These are phyloP conservation scores for Tilletia indica DNA, from an alignment of 1,284 basidiomycete genomes.

Conservation along the genomic window DNA sequence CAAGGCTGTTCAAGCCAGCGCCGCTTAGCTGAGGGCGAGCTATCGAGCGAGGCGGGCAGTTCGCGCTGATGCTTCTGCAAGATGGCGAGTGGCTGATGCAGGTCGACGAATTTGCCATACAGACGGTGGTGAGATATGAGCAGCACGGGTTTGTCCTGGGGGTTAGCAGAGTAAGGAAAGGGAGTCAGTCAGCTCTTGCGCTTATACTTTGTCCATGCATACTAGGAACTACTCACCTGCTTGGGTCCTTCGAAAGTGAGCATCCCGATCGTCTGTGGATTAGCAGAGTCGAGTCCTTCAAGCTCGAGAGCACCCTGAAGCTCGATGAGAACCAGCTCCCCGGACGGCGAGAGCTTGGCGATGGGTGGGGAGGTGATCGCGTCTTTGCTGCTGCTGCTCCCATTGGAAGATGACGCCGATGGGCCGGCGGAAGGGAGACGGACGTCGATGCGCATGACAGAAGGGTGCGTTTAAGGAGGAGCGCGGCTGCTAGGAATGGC, in stretches of 20 bases:
- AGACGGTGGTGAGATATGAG: slow-evolving; percentile 81
- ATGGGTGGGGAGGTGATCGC: slow-evolving; percentile 1
- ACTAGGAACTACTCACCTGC: slow-evolving; percentile 17
- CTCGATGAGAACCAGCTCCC: slow-evolving; percentile 51
- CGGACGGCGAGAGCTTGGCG: slow-evolving; percentile 32
- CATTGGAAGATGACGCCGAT: neutral
- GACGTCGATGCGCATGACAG: slow-evolving; percentile 28
- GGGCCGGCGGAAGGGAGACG: slow-evolving; percentile 16
- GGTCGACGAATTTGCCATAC: slow-evolving; percentile 75
- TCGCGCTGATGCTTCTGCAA: slow-evolving; percentile 33
- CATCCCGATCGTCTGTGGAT: slow-evolving; percentile 40
- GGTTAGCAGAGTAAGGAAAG: neutral
- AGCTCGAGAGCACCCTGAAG: slow-evolving; percentile 52
- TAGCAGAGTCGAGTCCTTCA: slow-evolving; percentile 30
- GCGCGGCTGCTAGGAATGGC: no score
- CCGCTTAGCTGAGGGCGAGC: slow-evolving; percentile 14
- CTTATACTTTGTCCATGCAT: neutral
- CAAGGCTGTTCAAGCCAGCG: slow-evolving; percentile 12
- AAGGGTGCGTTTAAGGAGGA: neutral
- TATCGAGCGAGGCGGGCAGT: neutral
- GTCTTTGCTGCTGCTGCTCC: no score
- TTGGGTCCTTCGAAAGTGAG: slow-evolving; percentile 39
- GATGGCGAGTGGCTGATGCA: slow-evolving; percentile 57
- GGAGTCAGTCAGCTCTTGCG: no score
- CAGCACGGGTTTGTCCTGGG: slow-evolving; percentile 73